Base-by-base conservation (phyloP, 108 stramenopile genomes). In the Mediolabrus comicus region DNA sequence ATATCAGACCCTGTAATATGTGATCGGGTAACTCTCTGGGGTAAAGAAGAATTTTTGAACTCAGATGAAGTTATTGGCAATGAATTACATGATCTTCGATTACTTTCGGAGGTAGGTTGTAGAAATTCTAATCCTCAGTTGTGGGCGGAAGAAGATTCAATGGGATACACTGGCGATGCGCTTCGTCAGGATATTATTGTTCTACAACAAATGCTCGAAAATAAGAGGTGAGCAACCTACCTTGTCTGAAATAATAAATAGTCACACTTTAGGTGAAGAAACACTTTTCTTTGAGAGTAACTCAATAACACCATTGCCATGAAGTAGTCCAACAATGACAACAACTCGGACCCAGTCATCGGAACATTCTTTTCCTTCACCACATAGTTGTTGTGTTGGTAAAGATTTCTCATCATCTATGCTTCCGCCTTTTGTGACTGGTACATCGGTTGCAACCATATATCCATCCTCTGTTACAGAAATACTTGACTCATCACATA, bases 311-410 rank as follows among this genome's bases (percentile, higher is more conserved):
- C 84, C 84, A 52, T 82, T 84, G 13, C 77, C 84, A 68, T 84
- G 84, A 22, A 84, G 69, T 41, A 84, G 30, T 51, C 84, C 84
- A 33, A 79, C 84, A 52, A 84, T 81, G 13, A 82, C 74, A 28
- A 82, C 78, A 26, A 84, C 67, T 51, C 54, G 57, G 39, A 82
- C 61, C 28, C 33, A 54, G 35, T 78, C 64, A 25, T 74, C 62
- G 11, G 13, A 5, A 28, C 5, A 9, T 28, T 67, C 28, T 38
- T 39, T 16, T 19, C 14, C 41, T n/a, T n/a, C n/a, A n/a, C n/a
- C n/a, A n/a, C n/a, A n/a, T n/a, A n/a, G n/a, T n/a, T n/a, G n/a
- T n/a, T 5, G n/a, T 33, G 43, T 28, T 62, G 4, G 0, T 8
- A 16, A 13, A 26, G 13, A 24, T 49, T 30, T 41, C 38, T 51